Evolutionary conservation across 306 rosid species (phyloP).

Genomic region (Rosa rugosa): DNA sequence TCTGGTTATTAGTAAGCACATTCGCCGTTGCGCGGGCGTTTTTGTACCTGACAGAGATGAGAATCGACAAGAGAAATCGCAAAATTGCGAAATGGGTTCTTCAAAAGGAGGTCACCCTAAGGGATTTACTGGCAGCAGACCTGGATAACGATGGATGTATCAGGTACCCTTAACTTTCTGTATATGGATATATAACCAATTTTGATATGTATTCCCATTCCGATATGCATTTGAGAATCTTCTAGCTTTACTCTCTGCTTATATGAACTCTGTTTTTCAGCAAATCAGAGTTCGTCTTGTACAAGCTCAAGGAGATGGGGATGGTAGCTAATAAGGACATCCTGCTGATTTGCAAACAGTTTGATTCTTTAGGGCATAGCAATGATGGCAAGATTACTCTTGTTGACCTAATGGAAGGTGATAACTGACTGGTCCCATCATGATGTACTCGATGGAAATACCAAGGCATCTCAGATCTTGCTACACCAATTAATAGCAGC

Average conservation of each 20-base stretch:
- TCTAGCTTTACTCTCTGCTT: not conserved
- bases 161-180: constrained; percentile 44
- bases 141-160: constrained; percentile 73
- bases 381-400: constrained; percentile 59
- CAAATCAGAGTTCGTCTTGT: constrained; percentile 65
- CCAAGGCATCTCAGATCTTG: not conserved
- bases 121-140: constrained; percentile 69
- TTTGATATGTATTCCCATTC: not conserved
- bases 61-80: constrained; percentile 65
- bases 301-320: constrained; percentile 81
- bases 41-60: constrained; percentile 60
- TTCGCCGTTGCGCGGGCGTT: constrained; percentile 67
- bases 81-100: constrained; percentile 55
- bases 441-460: not conserved
- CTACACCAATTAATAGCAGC: not conserved
- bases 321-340: constrained; percentile 57
- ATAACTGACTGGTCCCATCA: constrained; percentile 21
- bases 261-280: constrained; percentile 34
- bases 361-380: constrained; percentile 52
- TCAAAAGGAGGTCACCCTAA: constrained; percentile 58
- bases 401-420: constrained; percentile 52
- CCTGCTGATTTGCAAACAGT: constrained; percentile 46
- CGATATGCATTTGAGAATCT: not conserved
- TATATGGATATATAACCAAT: not conserved
- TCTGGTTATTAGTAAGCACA: constrained; percentile 72